Evolutionary conservation across 441 rosid species (phyloP).

Genomic region (Mallotus repandus): DNA sequence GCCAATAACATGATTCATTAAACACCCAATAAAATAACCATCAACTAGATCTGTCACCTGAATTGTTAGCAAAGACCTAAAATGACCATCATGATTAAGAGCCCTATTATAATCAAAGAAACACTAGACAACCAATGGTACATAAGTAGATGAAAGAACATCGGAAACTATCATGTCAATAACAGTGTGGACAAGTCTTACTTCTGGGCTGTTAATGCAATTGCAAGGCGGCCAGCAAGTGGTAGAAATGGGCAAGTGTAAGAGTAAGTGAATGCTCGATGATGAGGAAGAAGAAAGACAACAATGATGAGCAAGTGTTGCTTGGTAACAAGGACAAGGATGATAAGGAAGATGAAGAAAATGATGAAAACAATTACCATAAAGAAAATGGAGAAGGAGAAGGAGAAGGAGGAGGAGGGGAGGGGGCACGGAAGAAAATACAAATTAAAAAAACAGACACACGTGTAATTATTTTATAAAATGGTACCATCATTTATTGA

Average conservation of each 20-base stretch:
- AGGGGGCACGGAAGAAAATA: too few relatives aligned
- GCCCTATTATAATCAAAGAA: constrained; percentile 65
- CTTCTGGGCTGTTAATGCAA: constrained; percentile 59
- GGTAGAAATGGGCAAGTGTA: constrained; percentile 69
- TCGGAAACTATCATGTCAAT: constrained; percentile 42
- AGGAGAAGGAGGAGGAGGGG: too few relatives aligned
- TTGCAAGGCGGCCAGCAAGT: constrained; percentile 56
- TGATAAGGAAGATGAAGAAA: too few relatives aligned
- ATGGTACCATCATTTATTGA: too few relatives aligned
- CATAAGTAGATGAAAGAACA: constrained; percentile 45
- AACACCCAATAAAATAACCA: constrained; percentile 68
- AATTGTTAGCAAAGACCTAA: constrained; percentile 42
- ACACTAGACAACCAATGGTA: constrained; percentile 53
- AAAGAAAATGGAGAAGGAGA: too few relatives aligned
- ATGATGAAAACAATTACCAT: too few relatives aligned
- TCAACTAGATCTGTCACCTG: constrained; percentile 64
- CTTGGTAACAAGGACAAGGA: too few relatives aligned
- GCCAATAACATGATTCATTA: constrained; percentile 56
- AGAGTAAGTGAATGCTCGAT: constrained; percentile 49
- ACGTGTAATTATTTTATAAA: too few relatives aligned
- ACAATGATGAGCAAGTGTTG: too few relatives aligned
- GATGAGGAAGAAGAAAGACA: too few relatives aligned
- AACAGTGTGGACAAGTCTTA: constrained; percentile 48
- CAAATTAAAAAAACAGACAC: too few relatives aligned
- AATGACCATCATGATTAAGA: constrained; percentile 60